phyloP scores from a whole-genome alignment of 495 filamentous ascomycete species.

The Tuber melanosporum region DNA sequence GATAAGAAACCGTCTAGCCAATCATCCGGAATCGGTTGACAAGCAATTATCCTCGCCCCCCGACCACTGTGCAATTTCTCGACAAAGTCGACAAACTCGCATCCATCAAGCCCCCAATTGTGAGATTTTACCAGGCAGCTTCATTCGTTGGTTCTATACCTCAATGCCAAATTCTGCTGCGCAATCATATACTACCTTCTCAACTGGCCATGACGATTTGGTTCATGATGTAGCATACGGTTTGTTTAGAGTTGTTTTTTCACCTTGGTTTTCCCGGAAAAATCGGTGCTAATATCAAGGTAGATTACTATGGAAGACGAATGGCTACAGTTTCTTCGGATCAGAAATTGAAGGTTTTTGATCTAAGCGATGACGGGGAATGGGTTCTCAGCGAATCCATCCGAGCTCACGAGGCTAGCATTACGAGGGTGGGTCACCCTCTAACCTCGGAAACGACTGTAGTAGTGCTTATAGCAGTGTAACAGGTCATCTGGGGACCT shows the following conservation, averaged over 20 bases:
- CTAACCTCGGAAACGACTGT: conserved; percentile 1
- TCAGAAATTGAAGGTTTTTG: conserved; percentile 89
- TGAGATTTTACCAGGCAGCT: neutral
- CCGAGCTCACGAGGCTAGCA: conserved; percentile 85
- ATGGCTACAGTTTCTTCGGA: conserved; percentile 86
- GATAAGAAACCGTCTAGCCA: neutral
- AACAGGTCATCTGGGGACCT: conserved; percentile 41
- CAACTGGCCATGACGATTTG: conserved; percentile 58
- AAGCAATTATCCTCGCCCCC: neutral
- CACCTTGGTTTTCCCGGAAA: conserved; percentile 1
- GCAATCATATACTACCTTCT: conserved; percentile 34
- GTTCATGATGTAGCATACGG: conserved; percentile 61
- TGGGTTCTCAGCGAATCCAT: conserved; percentile 82
- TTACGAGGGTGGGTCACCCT: conserved; percentile 61
- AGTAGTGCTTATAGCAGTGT: conserved; percentile 5
- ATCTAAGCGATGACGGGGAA: conserved; percentile 63
- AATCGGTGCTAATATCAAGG: conserved; percentile 14
- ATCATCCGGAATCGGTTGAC: neutral
- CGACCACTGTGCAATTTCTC: neutral
- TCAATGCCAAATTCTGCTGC: conserved; percentile 2
- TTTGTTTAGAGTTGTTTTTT: conserved; percentile 21
- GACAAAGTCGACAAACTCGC: neutral
- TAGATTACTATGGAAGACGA: conserved; percentile 75
- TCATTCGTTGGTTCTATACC: neutral
- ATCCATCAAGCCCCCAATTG: neutral